Percentiles rank a stretch among this genome's conserved stretches.
Evolutionary conservation across 192 early-diverging fungal genomes (phyloP).

Genomic region (Coemansia sp.): DNA sequence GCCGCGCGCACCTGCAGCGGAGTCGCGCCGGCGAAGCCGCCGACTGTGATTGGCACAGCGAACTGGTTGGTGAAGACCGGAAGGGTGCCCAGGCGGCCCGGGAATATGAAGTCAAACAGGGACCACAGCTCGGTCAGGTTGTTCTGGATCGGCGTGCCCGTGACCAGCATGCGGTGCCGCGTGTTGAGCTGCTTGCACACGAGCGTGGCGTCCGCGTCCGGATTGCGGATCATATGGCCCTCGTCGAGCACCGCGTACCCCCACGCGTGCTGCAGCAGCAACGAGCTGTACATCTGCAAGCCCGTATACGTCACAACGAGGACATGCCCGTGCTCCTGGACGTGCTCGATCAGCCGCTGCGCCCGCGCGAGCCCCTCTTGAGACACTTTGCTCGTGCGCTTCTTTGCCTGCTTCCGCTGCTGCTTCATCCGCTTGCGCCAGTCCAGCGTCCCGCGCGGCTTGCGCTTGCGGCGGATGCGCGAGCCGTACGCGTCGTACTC

Average conservation of each 20-base stretch:
- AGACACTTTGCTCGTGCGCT: slow-evolving; percentile 7
- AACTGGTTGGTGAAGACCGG: slow-evolving; percentile 70
- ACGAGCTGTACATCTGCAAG: slow-evolving; percentile 67
- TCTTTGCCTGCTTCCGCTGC: slow-evolving; percentile 5
- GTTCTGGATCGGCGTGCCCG: slow-evolving; percentile 82
- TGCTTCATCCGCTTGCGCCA: slow-evolving; percentile 33
- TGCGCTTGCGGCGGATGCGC: slow-evolving; percentile 45
- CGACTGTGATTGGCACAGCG: slow-evolving; percentile 86
- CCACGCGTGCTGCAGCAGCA: slow-evolving; percentile 74
- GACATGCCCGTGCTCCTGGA: slow-evolving; percentile 64
- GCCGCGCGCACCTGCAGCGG: slow-evolving; percentile 91
- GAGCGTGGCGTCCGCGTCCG: slow-evolving; percentile 82
- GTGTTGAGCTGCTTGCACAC: slow-evolving; percentile 71
- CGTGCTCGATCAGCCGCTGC: slow-evolving; percentile 25
- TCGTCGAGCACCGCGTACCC: slow-evolving; percentile 90
- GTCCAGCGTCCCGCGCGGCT: slow-evolving; percentile 34
- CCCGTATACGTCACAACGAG: slow-evolving; percentile 87
- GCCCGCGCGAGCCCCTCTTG: slow-evolving; percentile 25
- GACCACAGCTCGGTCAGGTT: slow-evolving; percentile 80
- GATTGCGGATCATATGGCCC: slow-evolving; percentile 96
- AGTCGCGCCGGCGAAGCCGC: slow-evolving; percentile 90
- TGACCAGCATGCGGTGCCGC: slow-evolving; percentile 70
- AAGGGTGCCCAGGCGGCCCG: slow-evolving; percentile 65
- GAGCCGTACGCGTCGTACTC: slow-evolving; percentile 51
- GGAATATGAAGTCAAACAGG: slow-evolving; percentile 77